Evolutionary conservation across 306 rosid species (phyloP), one percentile per base, ranked within the genome.

Genomic region (Prinsepia uniflora): DNA sequence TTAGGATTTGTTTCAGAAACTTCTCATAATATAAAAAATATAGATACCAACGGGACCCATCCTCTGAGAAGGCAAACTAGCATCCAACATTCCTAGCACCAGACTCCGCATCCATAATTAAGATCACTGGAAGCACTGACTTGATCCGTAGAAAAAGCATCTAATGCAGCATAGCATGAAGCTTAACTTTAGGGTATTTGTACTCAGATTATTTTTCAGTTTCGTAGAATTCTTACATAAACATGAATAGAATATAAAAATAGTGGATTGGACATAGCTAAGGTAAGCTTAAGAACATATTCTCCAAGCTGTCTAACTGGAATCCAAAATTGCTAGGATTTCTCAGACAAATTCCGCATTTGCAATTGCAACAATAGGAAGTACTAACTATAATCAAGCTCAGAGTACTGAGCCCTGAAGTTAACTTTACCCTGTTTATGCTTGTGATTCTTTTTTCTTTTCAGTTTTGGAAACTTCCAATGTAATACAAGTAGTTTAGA

Each of bases 371-470:
- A 64, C 22, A 53, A 44, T 6, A 11, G 53, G 19, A 64, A 18
- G 9, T 15, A 20, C 10, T 5, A 52, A 68, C 11, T 17, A 68
- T 19, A n/a, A 7, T 36, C 61, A 50, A 50, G 47, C 30, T 24
- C 30, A 24, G 30, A 24, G 30, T 24, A 24, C 30, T 24, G 30
- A 24, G 2, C 18, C 72, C 36, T 36, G 48, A 11, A 0, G 3
- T 30, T 48, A 66, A 66, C 72, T 24, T 18, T 41, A 9, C 44
- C 61, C 9, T 36, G 52, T 50, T 67, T 40, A 58, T 52, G 74
- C 40, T 11, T 2, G 54, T 60, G n/a, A 7, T 12, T 40, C 41
- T 50, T 17, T 30, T 30, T 30, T 30, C 36, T 70, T 34, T 53
- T n/a, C 24, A 3, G 42, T 22, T 11, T 8, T 12, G 44, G 62